Conservation (phyloP, 345 rosid species). For the Sisymbrium altissimum region DNA sequence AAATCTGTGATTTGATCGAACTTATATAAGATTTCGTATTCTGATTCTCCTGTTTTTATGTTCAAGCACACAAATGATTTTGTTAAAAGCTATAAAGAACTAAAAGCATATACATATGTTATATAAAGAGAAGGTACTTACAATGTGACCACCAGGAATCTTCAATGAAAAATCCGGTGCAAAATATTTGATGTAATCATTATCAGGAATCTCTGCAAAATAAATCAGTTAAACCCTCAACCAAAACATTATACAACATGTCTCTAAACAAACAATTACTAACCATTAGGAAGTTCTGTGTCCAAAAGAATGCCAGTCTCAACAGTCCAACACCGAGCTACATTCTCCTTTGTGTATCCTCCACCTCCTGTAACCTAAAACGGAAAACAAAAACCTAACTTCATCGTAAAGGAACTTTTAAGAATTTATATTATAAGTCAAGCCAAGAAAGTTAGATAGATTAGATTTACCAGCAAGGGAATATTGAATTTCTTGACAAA, state of each 20-base stretch:
- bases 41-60: constrained; percentile 62
- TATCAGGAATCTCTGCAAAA: constrained; percentile 86
- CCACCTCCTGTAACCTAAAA: constrained; percentile 99
- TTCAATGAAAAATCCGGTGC: constrained; percentile 79
- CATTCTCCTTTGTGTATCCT: constrained; percentile 97
- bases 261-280: background rate
- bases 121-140: constrained; percentile 37
- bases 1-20: constrained; percentile 78
- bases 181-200: constrained; percentile 80
- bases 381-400: background rate
- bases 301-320: constrained; percentile 94
- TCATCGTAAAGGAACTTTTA: background rate
- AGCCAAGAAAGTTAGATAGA: constrained; percentile 1
- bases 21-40: constrained; percentile 86
- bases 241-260: background rate
- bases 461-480: constrained; percentile 71
- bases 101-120: too few relatives aligned
- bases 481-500: constrained; percentile 91
- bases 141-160: constrained; percentile 79
- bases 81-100: background rate
- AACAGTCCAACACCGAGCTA: constrained; percentile 97
- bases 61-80: background rate
- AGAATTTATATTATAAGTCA: background rate
- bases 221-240: background rate
- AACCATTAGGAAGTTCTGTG: constrained; percentile 90